phyloP scores from a whole-genome alignment of 257 asterid species.

The Solanum ahanhuiri region DNA sequence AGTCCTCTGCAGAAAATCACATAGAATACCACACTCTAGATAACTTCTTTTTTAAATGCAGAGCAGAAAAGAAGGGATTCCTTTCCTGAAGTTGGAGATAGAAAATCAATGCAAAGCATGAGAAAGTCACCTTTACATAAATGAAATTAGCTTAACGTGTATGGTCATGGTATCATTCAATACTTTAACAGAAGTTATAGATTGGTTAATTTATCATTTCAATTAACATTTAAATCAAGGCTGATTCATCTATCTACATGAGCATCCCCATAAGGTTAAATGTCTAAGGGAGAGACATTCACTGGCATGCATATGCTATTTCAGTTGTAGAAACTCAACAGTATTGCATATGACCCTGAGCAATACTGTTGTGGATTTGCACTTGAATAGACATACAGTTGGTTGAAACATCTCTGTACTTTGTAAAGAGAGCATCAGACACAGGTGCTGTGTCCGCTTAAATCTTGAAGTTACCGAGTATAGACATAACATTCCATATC shows the following conservation, averaged over 20 bases:
- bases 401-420: background rate
- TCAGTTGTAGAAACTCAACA: background rate
- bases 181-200: background rate
- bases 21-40: background rate
- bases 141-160: background rate
- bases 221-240: background rate
- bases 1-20: background rate
- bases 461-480: background rate
- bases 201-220: background rate
- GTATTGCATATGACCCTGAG: background rate
- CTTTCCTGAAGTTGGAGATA: background rate
- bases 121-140: background rate
- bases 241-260: background rate
- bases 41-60: background rate
- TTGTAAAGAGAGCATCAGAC: background rate
- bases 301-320: background rate
- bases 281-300: background rate
- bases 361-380: background rate
- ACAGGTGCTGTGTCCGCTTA: background rate
- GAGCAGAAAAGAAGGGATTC: background rate
- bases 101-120: background rate
- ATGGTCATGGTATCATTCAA: background rate
- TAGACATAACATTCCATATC: background rate
- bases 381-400: background rate
- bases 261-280: background rate